Evolutionary conservation across 371 early-diverging fungal genomes (phyloP).

Genomic region (Apophysomyces trapeziformis): DNA sequence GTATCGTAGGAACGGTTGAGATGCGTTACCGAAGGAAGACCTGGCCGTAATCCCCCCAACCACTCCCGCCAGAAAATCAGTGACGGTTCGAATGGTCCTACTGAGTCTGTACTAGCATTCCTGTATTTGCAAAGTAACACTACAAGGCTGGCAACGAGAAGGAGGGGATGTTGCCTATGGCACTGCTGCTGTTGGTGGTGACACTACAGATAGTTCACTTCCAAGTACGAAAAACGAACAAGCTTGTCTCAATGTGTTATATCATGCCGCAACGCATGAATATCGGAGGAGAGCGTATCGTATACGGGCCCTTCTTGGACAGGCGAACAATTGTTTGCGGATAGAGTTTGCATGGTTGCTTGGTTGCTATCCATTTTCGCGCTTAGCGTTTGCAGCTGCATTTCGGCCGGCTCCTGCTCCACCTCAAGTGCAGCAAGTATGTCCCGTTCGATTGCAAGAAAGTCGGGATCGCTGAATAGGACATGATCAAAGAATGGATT

Average conservation of each 20-base stretch:
- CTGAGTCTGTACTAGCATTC: too few relatives aligned
- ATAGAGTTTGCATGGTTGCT: not conserved
- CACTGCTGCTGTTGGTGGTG: not conserved
- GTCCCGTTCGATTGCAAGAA: not conserved
- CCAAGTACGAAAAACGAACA: not conserved
- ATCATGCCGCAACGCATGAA: not conserved
- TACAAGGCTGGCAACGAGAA: too few relatives aligned
- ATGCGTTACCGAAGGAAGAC: not conserved
- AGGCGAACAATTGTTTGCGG: not conserved
- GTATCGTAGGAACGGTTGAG: not conserved
- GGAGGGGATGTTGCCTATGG: too few relatives aligned
- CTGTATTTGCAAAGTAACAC: too few relatives aligned
- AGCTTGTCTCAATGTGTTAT: not conserved
- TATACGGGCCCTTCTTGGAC: too few relatives aligned
- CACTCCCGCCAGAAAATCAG: conserved; percentile 5
- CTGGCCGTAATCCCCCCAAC: not conserved
- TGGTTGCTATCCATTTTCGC: conserved; percentile 1
- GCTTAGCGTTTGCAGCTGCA: conserved; percentile 1
- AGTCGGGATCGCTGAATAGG: conserved; percentile 5
- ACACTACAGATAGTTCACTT: not conserved
- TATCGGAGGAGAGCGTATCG: not conserved
- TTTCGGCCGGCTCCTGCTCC: not conserved
- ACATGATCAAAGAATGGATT: not conserved
- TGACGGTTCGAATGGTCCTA: not conserved
- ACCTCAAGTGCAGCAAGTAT: not conserved